These are phyloP conservation scores for Rutstroemia sp. DNA, from an alignment of 2,329 filamentous ascomycete genomes.

Conservation along the genomic window DNA sequence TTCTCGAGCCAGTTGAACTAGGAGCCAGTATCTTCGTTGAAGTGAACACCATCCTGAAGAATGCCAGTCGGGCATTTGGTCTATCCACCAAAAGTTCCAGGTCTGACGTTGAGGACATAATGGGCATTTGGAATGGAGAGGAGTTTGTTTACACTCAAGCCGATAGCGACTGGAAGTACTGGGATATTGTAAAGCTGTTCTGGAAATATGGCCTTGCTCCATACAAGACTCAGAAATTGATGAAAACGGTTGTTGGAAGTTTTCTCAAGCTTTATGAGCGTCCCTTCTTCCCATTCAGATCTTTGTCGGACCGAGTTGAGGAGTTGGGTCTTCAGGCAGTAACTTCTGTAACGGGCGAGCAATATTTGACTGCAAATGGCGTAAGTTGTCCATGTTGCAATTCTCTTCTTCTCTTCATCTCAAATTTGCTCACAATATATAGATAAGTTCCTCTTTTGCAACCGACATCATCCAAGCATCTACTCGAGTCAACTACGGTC, in stretches of 20 bases:
- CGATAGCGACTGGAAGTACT: constrained; percentile 59
- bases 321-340: constrained; percentile 59
- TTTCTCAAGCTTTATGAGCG: constrained; percentile 76
- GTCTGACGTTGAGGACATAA: constrained; percentile 35
- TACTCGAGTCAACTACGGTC: constrained; percentile 90
- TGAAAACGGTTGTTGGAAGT: constrained; percentile 60
- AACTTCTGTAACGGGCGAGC: constrained; percentile 64
- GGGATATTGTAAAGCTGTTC: constrained; percentile 69
- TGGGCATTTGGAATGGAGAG: constrained; percentile 81
- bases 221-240: constrained; percentile 62
- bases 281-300: constrained; percentile 78
- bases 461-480: constrained; percentile 82
- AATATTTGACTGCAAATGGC: constrained; percentile 61
- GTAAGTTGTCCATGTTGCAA: constrained; percentile 28
- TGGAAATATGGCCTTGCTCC: constrained; percentile 83
- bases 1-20: constrained; percentile 66
- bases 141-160: constrained; percentile 62
- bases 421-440: constrained; percentile 10
- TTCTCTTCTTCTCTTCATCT: background rate
- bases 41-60: constrained; percentile 74
- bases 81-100: constrained; percentile 48
- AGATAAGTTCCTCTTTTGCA: constrained; percentile 60
- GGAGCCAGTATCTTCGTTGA: constrained; percentile 89
- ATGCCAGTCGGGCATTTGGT: constrained; percentile 64
- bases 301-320: constrained; percentile 59